These are phyloP conservation scores for Pichia sp. DNA, from an alignment of 1,139 yeast species.

Conservation along the genomic window DNA sequence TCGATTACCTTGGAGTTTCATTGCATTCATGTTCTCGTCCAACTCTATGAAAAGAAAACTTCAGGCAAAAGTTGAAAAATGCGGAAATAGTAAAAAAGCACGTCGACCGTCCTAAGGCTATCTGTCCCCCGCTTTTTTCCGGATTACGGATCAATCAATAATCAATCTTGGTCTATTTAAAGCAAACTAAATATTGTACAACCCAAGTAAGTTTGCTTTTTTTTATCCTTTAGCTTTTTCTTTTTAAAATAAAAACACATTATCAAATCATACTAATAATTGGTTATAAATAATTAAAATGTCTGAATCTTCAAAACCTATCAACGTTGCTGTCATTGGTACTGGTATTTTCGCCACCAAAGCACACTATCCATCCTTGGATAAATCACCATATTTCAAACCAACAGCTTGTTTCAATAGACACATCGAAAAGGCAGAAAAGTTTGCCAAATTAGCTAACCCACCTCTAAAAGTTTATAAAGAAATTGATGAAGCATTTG, in stretches of 20 bases:
- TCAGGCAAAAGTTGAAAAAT: neutral
- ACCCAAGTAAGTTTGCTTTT: too few species aligned
- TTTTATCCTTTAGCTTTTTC: too few species aligned
- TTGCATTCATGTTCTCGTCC: neutral
- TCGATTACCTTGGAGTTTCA: too few species aligned
- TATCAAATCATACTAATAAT: neutral
- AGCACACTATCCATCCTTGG: constrained; percentile 69
- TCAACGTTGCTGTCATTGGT: constrained; percentile 74
- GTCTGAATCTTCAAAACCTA: constrained; percentile 10
- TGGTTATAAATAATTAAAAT: neutral
- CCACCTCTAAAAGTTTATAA: constrained; percentile 54
- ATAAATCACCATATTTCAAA: constrained; percentile 39
- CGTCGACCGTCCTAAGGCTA: too few species aligned
- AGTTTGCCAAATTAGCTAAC: constrained; percentile 61
- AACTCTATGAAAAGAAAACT: neutral
- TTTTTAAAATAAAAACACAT: too few species aligned
- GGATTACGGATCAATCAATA: too few species aligned
- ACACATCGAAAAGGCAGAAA: constrained; percentile 73
- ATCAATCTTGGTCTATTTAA: too few species aligned
- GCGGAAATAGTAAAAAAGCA: too few species aligned
- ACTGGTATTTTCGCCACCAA: constrained; percentile 90
- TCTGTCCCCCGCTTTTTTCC: too few species aligned
- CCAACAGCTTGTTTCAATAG: constrained; percentile 70
- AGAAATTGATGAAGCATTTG: constrained; percentile 55
- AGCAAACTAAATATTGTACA: too few species aligned